These are phyloP conservation scores for Cairneyella variabilis DNA, from an alignment of 495 filamentous ascomycete genomes.

Conservation along the genomic window DNA sequence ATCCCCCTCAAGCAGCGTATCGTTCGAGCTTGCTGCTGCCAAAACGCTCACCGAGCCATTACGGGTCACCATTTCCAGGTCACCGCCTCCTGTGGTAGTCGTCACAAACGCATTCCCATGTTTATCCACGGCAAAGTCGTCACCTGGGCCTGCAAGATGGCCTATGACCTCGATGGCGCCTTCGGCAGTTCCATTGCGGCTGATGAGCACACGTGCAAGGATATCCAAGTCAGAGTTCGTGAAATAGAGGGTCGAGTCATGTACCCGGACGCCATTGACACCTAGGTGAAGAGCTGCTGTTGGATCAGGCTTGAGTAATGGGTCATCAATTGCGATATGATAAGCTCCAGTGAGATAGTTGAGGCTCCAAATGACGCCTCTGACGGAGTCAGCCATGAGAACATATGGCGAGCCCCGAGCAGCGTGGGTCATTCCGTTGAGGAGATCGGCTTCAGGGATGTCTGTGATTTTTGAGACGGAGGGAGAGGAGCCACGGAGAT, in stretches of 20 bases:
- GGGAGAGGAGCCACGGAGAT: slow-evolving; percentile 20
- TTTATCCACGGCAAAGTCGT: slow-evolving; percentile 24
- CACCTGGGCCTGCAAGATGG: slow-evolving; percentile 8
- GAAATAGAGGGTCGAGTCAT: slow-evolving; percentile 35
- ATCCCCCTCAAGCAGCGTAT: slow-evolving; percentile 22
- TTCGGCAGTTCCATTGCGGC: slow-evolving; percentile 13
- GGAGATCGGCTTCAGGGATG: slow-evolving; percentile 34
- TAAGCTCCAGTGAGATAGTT: slow-evolving; percentile 32
- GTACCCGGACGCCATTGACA: slow-evolving; percentile 36
- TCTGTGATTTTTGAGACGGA: slow-evolving; percentile 26
- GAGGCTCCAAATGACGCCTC: slow-evolving; percentile 34
- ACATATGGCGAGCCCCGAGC: slow-evolving; percentile 22
- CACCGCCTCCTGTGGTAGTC: slow-evolving; percentile 13
- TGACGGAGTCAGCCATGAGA: slow-evolving; percentile 37
- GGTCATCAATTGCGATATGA: slow-evolving; percentile 29
- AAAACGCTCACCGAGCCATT: slow-evolving; percentile 18
- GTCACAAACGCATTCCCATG: slow-evolving; percentile 23
- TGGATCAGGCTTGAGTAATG: slow-evolving; percentile 19
- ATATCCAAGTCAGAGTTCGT: slow-evolving; percentile 29
- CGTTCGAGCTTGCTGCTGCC: slow-evolving; percentile 16
- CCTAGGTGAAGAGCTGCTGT: slow-evolving; percentile 24
- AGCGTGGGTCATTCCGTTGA: slow-evolving; percentile 36
- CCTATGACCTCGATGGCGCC: slow-evolving; percentile 14
- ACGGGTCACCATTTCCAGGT: slow-evolving; percentile 14
- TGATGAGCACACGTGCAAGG: slow-evolving; percentile 20